Base-by-base conservation (phyloP, 768 basidiomycete genomes). In the Pisolithus orientalis region DNA sequence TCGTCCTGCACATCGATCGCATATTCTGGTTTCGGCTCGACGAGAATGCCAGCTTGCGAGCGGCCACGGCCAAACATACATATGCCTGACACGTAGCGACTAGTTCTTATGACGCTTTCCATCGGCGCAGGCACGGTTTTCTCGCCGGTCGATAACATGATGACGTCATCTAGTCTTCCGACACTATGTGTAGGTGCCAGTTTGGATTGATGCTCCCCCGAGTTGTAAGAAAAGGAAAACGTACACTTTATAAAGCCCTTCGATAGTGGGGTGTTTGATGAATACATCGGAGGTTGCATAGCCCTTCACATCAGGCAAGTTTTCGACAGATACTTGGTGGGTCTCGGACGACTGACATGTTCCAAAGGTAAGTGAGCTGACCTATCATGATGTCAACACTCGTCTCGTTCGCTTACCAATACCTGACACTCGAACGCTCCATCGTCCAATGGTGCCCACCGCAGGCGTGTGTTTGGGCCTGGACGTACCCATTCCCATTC, bases 211-310 rank as follows among this genome's bases (percentile, higher is more conserved):
- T 34, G 4, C 21, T 57, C 32, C 2, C 52, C 46, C 0, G 62
- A 39, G 43, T 70, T 54, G 44, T 46, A 73, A 62, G 50, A 71
- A 32, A n/a, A 17, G 39, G 11, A 14, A 11, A 25, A 49, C 66
- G n/a, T 37, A 59, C 37, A 80, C 58, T 48, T 58, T 69, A 68
- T 66, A 81, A 14, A 69, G 39, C 1, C 71, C 65, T 5, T 70
- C 52, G 28, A 68, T 72, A 0, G 68, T 70, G 0, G 79, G 75
- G 57, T 80, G 79, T 27, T 71, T 68, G 1, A 67, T 52, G 14
- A 80, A 62, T 2, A 79, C 42, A 57, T 79, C 79, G 0, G 65
- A 60, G 1, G 76, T 77, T 2, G 73, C 65, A 44, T 75, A 78
- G 10, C 70, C 75, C 21, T 65, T 62, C 16, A 58, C 56, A 2